A percentile compares a stretch with the other conserved stretches of the same genome.
Evolutionary conservation across 768 basidiomycete species (phyloP).

Genomic region (Podaxis sp.): DNA sequence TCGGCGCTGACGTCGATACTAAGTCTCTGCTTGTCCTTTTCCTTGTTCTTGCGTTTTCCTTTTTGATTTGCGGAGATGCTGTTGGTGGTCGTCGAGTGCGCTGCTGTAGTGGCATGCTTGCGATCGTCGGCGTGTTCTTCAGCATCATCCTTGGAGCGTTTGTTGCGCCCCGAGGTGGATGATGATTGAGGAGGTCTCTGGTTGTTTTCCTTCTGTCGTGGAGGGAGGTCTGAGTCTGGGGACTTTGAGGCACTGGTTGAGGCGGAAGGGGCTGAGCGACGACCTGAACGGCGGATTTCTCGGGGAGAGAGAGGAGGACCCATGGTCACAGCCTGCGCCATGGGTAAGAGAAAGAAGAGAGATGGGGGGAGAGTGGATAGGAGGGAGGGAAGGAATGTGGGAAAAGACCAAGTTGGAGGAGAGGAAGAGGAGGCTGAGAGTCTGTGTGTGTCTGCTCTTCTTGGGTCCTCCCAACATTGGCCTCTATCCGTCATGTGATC

Average conservation of each 20-base stretch:
- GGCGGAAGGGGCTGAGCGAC: conserved; percentile 64
- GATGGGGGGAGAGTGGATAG: not conserved
- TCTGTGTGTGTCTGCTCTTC: not conserved
- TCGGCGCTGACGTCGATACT: conserved; percentile 22
- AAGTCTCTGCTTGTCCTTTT: conserved; percentile 36
- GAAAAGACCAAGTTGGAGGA: conserved; percentile 4
- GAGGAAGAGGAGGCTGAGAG: conserved; percentile 12
- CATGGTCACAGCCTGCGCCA: conserved; percentile 70
- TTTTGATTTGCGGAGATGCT: conserved; percentile 22
- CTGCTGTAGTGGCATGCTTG: conserved; percentile 36
- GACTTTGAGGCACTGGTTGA: conserved; percentile 70
- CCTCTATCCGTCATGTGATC: conserved; percentile 11
- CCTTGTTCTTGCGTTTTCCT: conserved; percentile 52
- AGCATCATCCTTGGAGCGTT: conserved; percentile 68
- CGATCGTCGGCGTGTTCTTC: conserved; percentile 59
- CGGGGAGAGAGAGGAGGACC: conserved; percentile 74
- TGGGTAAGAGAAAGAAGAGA: conserved; percentile 16
- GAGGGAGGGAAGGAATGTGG: too few relatives aligned
- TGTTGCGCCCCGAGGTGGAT: conserved; percentile 38
- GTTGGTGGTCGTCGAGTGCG: conserved; percentile 28
- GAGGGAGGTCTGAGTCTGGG: conserved; percentile 63
- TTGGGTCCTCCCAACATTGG: not conserved
- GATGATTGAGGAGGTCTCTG: conserved; percentile 38
- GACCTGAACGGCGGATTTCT: conserved; percentile 74
- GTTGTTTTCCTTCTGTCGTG: conserved; percentile 41